A percentile compares a stretch with the other conserved stretches of the same genome.
phyloP scores from a whole-genome alignment of 176 grass and related monocot genomes.

The Cenchrus americanus region DNA sequence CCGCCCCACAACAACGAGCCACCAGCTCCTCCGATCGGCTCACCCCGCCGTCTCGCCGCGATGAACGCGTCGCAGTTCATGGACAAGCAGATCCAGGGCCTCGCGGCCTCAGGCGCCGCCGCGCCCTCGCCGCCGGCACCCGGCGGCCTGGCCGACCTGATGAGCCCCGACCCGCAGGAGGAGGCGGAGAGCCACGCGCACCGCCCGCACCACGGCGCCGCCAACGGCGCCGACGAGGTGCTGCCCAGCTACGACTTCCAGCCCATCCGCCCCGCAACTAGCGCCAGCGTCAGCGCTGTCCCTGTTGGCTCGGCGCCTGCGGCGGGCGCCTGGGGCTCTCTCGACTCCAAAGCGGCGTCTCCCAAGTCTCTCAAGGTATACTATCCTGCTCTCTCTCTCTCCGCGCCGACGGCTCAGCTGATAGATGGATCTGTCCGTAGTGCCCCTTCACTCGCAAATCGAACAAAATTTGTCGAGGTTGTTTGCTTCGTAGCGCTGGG shows the following conservation, averaged over 20 bases:
- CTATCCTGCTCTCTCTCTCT: neutral
- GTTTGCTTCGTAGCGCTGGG: neutral
- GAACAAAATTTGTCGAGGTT: neutral
- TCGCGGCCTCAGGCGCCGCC: conserved; percentile 38
- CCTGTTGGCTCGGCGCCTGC: neutral
- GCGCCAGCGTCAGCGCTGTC: conserved; percentile 17
- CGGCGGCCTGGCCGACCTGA: conserved; percentile 56
- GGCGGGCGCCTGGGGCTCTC: conserved; percentile 31
- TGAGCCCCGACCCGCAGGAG: conserved; percentile 58
- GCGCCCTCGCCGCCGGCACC: conserved; percentile 34
- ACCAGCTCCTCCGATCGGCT: neutral
- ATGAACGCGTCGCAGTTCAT: conserved; percentile 86
- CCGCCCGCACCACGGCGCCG: neutral
- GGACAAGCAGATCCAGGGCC: conserved; percentile 85
- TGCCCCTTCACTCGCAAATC: neutral
- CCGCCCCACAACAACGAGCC: neutral
- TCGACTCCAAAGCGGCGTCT: conserved; percentile 57
- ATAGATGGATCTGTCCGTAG: conserved; percentile 45
- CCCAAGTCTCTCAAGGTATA: conserved; percentile 56
- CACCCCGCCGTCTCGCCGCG: conserved; percentile 2
- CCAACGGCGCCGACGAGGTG: conserved; percentile 44
- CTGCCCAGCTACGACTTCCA: conserved; percentile 80
- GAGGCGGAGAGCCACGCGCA: conserved; percentile 25
- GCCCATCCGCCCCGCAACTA: conserved; percentile 48
- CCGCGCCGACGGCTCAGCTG: neutral